Evolutionary conservation across 768 basidiomycete genomes (phyloP).

Genomic region (Lentinus brumalis): DNA sequence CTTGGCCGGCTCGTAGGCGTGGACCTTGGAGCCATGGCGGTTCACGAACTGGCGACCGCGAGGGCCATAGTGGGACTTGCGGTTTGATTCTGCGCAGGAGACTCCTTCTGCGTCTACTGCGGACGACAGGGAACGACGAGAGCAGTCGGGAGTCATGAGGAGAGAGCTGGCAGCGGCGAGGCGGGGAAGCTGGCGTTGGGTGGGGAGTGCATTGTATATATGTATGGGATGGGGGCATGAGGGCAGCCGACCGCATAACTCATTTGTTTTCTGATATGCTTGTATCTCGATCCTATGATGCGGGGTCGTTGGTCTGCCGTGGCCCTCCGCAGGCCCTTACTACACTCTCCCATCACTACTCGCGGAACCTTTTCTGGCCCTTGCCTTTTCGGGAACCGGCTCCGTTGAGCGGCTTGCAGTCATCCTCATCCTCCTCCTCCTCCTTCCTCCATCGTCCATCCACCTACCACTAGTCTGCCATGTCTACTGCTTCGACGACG

Average conservation of each 20-base stretch:
- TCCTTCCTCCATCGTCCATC: not conserved
- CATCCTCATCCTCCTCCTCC: not conserved
- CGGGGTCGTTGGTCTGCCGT: no score
- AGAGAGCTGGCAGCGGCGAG: not conserved
- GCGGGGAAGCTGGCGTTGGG: constrained; percentile 15
- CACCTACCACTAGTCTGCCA: not conserved
- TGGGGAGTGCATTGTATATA: not conserved
- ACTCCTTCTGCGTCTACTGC: not conserved
- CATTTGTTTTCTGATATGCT: constrained; percentile 1
- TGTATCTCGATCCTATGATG: not conserved
- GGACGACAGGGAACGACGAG: constrained; percentile 17
- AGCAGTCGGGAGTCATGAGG: constrained; percentile 3
- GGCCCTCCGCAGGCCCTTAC: no score
- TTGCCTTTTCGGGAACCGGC: not conserved
- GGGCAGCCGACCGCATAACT: not conserved
- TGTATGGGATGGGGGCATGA: not conserved
- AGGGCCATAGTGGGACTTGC: constrained; percentile 9
- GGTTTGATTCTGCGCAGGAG: constrained; percentile 6
- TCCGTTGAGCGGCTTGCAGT: not conserved
- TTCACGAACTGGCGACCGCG: constrained; percentile 58
- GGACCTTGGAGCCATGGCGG: constrained; percentile 65
- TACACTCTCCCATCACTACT: not conserved
- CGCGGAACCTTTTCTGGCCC: not conserved
- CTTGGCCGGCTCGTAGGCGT: constrained; percentile 69
- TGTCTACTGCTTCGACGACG: constrained; percentile 4